Base-by-base conservation (phyloP, 1,284 basidiomycete species). In the Marasmius tenuissimus region DNA sequence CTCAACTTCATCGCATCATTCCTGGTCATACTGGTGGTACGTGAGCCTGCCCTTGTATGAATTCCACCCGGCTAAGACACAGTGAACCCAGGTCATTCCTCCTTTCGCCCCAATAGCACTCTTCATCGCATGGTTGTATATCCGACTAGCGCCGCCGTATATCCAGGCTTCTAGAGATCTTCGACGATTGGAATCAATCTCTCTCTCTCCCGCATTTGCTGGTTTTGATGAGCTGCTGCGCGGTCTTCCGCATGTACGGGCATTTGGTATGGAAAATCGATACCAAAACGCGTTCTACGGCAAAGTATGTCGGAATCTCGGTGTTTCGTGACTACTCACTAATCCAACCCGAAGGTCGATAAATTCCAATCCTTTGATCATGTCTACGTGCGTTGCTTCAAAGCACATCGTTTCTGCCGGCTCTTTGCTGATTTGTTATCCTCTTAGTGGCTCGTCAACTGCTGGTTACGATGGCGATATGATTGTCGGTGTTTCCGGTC, bases 181-280 rank as follows among this genome's bases (percentile, higher is more conserved):
- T 27, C 80, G 92, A 58, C 78, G 92, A 47, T 75, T 93, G 27
- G 91, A 94, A 71, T 85, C 85, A 2, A 77, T 87, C 35, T 86
- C 85, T 14, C 75, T 89, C 12, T 90, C 87, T 1, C 88, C 88
- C 1, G 83, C 88, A 0, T 89, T 90, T 69, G 83, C 88, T 16
- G 90, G 90, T 0, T 93, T 91, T 69, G 88, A 90, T 63, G 93
- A 96, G 70, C 78, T 94, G 12, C 78, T 95, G 42, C 83, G 82
- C 45, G 93, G 93, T 4, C 83, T 94, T 45, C 78, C 87, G 35
- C 88, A 92, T 66, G 87, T 96, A 20, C 85, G 93, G 33, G 93
- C 92, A 0, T 95, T 93, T 72, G 89, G 87, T 2, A 92, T 91
- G 79, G 93, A 94, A 69, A 76, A 79, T 35, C 75, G 88, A 61